A percentile compares a stretch with the other conserved stretches of the same genome.
Conservation (phyloP, 202 grass and related monocot species). For the Schoenoplectus triqueter region DNA sequence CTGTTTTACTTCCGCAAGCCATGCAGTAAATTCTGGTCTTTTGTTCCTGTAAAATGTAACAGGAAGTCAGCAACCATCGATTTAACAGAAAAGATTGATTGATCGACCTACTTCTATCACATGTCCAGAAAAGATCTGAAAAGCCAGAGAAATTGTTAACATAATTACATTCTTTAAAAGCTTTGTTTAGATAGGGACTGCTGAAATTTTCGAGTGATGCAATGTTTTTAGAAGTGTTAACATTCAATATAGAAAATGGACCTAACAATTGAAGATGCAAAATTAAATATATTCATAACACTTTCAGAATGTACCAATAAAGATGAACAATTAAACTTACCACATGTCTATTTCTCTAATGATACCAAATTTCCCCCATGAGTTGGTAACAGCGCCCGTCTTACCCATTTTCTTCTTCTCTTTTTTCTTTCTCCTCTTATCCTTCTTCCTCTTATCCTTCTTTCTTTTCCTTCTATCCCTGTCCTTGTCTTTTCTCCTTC, state of each 20-base stretch:
- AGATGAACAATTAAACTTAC: slow-evolving; percentile 49
- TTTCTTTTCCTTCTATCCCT: slow-evolving; percentile 31
- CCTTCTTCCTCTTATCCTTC: slow-evolving; percentile 42
- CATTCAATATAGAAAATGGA: slow-evolving; percentile 9
- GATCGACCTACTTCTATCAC: slow-evolving; percentile 10
- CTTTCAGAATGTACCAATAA: neutral
- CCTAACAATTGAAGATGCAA: neutral
- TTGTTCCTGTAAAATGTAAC: slow-evolving; percentile 71
- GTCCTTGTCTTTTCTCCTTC: slow-evolving; percentile 29
- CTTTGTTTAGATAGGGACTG: neutral
- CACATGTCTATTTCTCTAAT: slow-evolving; percentile 92
- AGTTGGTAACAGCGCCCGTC: slow-evolving; percentile 82
- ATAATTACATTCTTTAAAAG: neutral
- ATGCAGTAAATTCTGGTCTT: slow-evolving; percentile 94
- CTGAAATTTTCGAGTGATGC: neutral
- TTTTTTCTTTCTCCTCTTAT: slow-evolving; percentile 48
- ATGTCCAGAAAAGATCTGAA: slow-evolving; percentile 3
- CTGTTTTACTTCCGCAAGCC: slow-evolving; percentile 91
- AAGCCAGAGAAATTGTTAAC: neutral
- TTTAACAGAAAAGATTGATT: slow-evolving; percentile 23
- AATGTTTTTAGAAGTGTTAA: neutral
- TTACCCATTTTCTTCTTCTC: slow-evolving; percentile 68
- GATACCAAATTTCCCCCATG: slow-evolving; percentile 94
- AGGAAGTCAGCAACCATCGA: neutral
- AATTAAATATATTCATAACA: neutral